Percentiles rank a stretch among this genome's conserved stretches.
phyloP scores from a whole-genome alignment of 1,139 yeast genomes.

The Suhomyces anneliseae region DNA sequence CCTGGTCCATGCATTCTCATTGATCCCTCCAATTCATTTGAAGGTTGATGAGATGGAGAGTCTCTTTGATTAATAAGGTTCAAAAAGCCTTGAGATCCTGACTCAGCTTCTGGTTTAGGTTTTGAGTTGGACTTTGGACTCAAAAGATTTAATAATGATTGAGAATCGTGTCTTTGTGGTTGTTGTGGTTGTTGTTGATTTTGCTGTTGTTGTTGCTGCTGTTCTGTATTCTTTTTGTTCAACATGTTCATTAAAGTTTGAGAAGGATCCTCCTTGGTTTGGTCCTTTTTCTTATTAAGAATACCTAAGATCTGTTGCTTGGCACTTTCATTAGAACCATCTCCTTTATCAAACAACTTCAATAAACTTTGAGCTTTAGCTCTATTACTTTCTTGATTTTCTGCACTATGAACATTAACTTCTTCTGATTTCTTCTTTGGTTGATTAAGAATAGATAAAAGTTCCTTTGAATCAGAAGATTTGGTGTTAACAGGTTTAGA shows the following conservation, averaged over 20 bases:
- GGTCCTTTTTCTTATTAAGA: slow-evolving; percentile 13
- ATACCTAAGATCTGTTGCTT: slow-evolving; percentile 9
- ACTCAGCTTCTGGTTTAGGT: not conserved
- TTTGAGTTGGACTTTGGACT: slow-evolving; percentile 5
- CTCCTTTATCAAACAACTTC: slow-evolving; percentile 31
- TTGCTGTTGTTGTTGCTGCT: not conserved
- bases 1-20: slow-evolving; percentile 15
- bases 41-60: slow-evolving; percentile 17
- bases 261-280: slow-evolving; percentile 8
- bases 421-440: slow-evolving; percentile 15
- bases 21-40: slow-evolving; percentile 32
- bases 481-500: slow-evolving; percentile 40
- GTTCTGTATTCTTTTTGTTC: slow-evolving; percentile 4
- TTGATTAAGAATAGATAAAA: slow-evolving; percentile 50
- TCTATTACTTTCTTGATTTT: slow-evolving; percentile 28
- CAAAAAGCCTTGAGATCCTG: slow-evolving; percentile 4
- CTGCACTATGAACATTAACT: not conserved
- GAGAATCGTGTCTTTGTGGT: slow-evolving; percentile 1
- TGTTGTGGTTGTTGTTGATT: not conserved
- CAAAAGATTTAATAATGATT: slow-evolving; percentile 5
- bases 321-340: slow-evolving; percentile 9
- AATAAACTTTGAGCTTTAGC: slow-evolving; percentile 42
- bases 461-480: slow-evolving; percentile 49
- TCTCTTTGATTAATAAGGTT: slow-evolving; percentile 3
- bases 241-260: slow-evolving; percentile 12